Evolutionary conservation across 1,284 basidiomycete species (phyloP), one percentile per base, ranked within the genome.

Genomic region (Cryptococcus sp.): DNA sequence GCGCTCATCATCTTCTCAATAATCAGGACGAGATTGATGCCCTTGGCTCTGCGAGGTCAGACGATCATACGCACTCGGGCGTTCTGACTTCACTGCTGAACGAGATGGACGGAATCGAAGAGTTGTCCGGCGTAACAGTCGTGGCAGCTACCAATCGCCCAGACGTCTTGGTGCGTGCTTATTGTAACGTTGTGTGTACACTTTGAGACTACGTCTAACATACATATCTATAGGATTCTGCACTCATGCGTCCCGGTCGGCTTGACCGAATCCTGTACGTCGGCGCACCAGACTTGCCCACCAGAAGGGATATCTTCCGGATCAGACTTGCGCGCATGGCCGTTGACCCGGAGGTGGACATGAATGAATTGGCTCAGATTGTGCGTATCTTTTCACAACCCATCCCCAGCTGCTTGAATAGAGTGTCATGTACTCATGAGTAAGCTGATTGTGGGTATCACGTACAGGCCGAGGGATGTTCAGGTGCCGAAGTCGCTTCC

Each of bases 71-170:
- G 0, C 87, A 93, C 65, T 76, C 76, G n/a, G 91, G 95, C 7
- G 91, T 98, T 15, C 83, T 99, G 19, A 96, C 93, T 0, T 95
- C 87, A 58, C 81, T 99, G 20, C 79, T 99, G 53, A 99, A 94
- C 72, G 96, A 98, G 78, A 98, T 99, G 92, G 96, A 99, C 74
- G 96, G 96, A 15, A 89, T 99, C 2, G 92, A 98, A 77, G 89
- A 93, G 76, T 82, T 97, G 20, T 82, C 89, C 4, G 92, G 93
- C 0, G 96, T 99, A 16, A 93, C 93, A 0, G 86, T 99, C 39
- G 85, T 99, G 4, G 96, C 93, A 1, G 96, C 96, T 0, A 99
- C 96, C 5, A 99, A 99, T 74, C 81, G 94, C 52, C 96, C 96
- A 1, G 93, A 97, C 60, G 86, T 88, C 17, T 88, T 99, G 38